phyloP scores from a whole-genome alignment of 169 alveolate genomes.

The Plasmodium falciparum region DNA sequence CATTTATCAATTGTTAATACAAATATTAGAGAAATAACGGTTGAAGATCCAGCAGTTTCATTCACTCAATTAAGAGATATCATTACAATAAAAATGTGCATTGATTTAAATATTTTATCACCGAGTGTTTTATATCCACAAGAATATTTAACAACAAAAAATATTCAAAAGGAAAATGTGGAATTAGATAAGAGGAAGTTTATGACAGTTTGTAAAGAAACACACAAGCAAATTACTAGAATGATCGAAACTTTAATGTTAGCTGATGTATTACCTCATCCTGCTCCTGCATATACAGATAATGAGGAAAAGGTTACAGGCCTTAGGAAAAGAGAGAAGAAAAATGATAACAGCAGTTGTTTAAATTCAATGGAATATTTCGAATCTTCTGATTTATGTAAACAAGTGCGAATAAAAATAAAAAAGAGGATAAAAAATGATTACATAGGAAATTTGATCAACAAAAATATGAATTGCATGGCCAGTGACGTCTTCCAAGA shows the following conservation, averaged over 20 bases:
- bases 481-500: slow-evolving; percentile 69
- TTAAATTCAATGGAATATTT: slow-evolving; percentile 58
- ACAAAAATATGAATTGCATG: slow-evolving; percentile 63
- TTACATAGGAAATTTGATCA: slow-evolving; percentile 43
- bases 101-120: slow-evolving; percentile 35
- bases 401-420: slow-evolving; percentile 48
- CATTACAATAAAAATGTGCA: slow-evolving; percentile 79
- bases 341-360: slow-evolving; percentile 9
- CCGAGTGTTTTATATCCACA: slow-evolving; percentile 54
- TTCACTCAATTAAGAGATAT: slow-evolving; percentile 84
- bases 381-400: slow-evolving; percentile 57
- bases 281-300: slow-evolving; percentile 46
- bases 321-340: slow-evolving; percentile 48
- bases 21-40: slow-evolving; percentile 84
- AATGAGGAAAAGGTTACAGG: slow-evolving; percentile 26
- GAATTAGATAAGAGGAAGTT: slow-evolving; percentile 48
- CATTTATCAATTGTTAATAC: slow-evolving; percentile 81
- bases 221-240: slow-evolving; percentile 66
- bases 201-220: slow-evolving; percentile 65
- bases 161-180: slow-evolving; percentile 33
- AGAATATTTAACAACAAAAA: slow-evolving; percentile 60
- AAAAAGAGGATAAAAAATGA: slow-evolving; percentile 50
- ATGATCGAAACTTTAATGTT: slow-evolving; percentile 43
- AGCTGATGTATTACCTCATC: slow-evolving; percentile 69
- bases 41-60: slow-evolving; percentile 87